Conservation (phyloP, 495 filamentous ascomycete genomes). For the Penicillium maclennaniae region DNA sequence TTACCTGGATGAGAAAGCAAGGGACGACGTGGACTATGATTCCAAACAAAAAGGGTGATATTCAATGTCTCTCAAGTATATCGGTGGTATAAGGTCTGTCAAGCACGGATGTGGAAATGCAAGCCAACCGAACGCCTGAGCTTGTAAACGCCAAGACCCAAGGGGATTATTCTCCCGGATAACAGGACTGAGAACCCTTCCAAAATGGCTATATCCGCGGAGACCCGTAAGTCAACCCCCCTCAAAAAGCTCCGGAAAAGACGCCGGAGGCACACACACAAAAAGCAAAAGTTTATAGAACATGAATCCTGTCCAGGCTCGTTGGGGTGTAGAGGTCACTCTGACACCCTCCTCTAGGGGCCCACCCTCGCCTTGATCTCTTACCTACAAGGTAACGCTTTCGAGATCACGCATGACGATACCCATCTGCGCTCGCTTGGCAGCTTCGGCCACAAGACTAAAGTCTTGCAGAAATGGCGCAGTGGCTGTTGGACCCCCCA, state of each 20-base stretch:
- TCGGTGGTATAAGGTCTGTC: slow-evolving; percentile 16
- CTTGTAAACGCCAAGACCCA: slow-evolving; percentile 10
- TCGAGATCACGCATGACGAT: slow-evolving; percentile 81
- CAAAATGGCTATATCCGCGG: not conserved
- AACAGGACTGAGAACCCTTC: not conserved
- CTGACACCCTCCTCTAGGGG: slow-evolving; percentile 3
- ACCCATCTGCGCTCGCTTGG: slow-evolving; percentile 86
- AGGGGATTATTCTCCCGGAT: not conserved
- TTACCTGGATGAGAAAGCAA: not conserved
- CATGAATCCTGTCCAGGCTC: slow-evolving; percentile 16
- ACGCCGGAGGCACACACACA: slow-evolving; percentile 3
- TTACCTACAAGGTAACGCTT: slow-evolving; percentile 37
- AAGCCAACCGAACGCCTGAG: slow-evolving; percentile 7
- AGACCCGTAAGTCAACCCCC: not conserved
- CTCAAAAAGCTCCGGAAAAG: slow-evolving; percentile 3
- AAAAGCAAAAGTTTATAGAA: slow-evolving; percentile 3
- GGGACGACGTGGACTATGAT: not conserved
- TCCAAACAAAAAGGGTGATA: not conserved
- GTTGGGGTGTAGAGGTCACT: not conserved
- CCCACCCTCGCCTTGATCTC: slow-evolving; percentile 6
- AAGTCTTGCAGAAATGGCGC: slow-evolving; percentile 70
- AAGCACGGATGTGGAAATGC: not conserved
- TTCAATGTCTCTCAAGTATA: slow-evolving; percentile 7
- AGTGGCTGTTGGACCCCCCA: slow-evolving; percentile 51
- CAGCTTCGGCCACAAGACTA: slow-evolving; percentile 88